A percentile compares a stretch with the other conserved stretches of the same genome.
Conservation (phyloP, 1,139 yeast genomes). For the Yamadazyma membranifaciens region DNA sequence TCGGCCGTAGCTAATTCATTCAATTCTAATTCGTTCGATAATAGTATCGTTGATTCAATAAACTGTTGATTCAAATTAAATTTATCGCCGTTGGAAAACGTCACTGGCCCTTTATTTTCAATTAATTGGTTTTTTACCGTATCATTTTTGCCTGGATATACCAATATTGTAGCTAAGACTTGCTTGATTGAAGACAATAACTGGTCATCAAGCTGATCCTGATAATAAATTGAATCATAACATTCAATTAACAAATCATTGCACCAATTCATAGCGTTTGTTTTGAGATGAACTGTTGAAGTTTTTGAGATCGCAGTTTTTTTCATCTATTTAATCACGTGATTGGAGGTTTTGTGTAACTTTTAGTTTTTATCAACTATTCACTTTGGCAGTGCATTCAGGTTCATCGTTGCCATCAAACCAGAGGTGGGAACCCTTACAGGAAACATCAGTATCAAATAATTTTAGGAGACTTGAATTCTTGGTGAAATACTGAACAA, state of each 20-base stretch:
- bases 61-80: conserved; percentile 62
- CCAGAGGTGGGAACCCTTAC: no score
- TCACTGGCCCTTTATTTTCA: conserved; percentile 50
- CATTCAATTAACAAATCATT: conserved; percentile 32
- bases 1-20: conserved; percentile 40
- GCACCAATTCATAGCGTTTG: conserved; percentile 27
- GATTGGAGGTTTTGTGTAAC: not conserved
- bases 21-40: conserved; percentile 43
- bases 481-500: no score
- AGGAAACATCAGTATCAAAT: no score
- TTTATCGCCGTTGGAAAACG: conserved; percentile 55
- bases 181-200: conserved; percentile 26
- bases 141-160: conserved; percentile 53
- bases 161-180: conserved; percentile 51
- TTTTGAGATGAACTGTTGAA: conserved; percentile 6
- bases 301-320: conserved; percentile 1
- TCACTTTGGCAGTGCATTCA: no score
- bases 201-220: conserved; percentile 26
- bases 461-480: no score
- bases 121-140: conserved; percentile 49
- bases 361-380: no score
- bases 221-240: conserved; percentile 34
- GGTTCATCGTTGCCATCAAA: no score
- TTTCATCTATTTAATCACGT: not conserved
- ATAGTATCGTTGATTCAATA: conserved; percentile 56